Conservation (phyloP, 352 stramenopile genomes). For the Blastocystis sp. region DNA sequence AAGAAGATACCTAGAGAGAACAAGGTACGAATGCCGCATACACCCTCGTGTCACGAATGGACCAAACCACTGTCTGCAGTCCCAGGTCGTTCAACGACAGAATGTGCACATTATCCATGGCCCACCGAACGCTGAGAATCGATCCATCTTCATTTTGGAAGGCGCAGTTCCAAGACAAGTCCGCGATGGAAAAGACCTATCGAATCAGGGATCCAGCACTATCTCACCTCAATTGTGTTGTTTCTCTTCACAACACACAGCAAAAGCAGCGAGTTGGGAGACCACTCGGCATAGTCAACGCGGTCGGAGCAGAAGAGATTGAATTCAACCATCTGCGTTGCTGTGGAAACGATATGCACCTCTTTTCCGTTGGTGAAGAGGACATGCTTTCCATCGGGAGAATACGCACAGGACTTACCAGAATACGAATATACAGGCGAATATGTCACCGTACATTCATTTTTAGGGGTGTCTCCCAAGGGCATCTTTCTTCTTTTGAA, state of each 20-base stretch:
- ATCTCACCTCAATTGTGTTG: conserved; percentile 38
- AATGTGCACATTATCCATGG: conserved; percentile 40
- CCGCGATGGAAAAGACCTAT: conserved; percentile 48
- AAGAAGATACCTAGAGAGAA: not conserved
- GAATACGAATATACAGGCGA: conserved; percentile 59
- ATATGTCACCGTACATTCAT: conserved; percentile 6
- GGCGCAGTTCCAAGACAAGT: conserved; percentile 54
- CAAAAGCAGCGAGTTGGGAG: conserved; percentile 26
- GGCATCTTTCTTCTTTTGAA: conserved; percentile 6
- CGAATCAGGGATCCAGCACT: not conserved
- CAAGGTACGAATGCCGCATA: not conserved
- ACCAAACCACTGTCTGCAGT: conserved; percentile 23
- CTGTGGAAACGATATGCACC: conserved; percentile 13
- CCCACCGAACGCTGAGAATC: conserved; percentile 25
- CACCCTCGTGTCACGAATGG: conserved; percentile 1
- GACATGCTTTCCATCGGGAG: conserved; percentile 46
- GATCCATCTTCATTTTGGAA: conserved; percentile 26
- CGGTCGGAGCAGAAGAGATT: conserved; percentile 62
- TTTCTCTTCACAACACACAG: conserved; percentile 53
- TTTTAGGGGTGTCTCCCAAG: not conserved
- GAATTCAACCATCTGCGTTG: not conserved
- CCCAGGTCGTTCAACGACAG: conserved; percentile 8
- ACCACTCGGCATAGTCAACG: conserved; percentile 67
- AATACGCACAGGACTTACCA: conserved; percentile 46
- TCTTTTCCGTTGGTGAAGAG: conserved; percentile 62